phyloP scores from a whole-genome alignment of 192 early-diverging fungal species.

The Paraglomus brasilianum region DNA sequence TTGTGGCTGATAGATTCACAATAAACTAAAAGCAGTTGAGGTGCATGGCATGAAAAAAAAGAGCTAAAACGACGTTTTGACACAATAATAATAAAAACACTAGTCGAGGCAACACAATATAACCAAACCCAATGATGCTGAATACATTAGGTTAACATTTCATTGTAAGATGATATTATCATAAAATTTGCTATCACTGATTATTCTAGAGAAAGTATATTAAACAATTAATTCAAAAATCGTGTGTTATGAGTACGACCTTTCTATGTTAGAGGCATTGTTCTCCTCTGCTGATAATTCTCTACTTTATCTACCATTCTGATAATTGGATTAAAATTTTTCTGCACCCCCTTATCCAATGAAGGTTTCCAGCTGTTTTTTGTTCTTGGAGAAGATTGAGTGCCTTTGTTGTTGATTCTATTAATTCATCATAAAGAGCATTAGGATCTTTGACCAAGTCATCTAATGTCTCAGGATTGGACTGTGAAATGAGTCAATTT shows the following conservation, averaged over 20 bases:
- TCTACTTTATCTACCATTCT: slow-evolving; percentile 6
- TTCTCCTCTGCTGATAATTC: background rate
- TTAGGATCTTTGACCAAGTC: background rate
- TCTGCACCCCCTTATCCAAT: background rate
- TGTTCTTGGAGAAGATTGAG: background rate
- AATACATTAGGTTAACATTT: too few species aligned
- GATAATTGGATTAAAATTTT: background rate
- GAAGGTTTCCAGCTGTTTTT: background rate
- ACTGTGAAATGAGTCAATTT: background rate
- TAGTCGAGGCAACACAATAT: too few species aligned
- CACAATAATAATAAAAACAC: too few species aligned
- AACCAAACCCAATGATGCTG: too few species aligned
- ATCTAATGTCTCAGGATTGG: background rate
- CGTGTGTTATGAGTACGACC: slow-evolving; percentile 4
- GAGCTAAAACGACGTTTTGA: too few species aligned
- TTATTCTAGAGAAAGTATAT: too few species aligned
- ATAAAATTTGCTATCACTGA: too few species aligned
- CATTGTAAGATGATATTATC: too few species aligned
- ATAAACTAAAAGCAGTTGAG: too few species aligned
- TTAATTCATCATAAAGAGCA: slow-evolving; percentile 11
- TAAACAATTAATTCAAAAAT: slow-evolving; percentile 17
- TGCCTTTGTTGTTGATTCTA: slow-evolving; percentile 4
- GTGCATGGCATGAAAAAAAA: too few species aligned
- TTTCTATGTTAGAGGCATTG: background rate
- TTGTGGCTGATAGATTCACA: too few species aligned